These are phyloP conservation scores for Musa beccarii DNA, from an alignment of 176 grass and related monocot genomes.

Conservation along the genomic window DNA sequence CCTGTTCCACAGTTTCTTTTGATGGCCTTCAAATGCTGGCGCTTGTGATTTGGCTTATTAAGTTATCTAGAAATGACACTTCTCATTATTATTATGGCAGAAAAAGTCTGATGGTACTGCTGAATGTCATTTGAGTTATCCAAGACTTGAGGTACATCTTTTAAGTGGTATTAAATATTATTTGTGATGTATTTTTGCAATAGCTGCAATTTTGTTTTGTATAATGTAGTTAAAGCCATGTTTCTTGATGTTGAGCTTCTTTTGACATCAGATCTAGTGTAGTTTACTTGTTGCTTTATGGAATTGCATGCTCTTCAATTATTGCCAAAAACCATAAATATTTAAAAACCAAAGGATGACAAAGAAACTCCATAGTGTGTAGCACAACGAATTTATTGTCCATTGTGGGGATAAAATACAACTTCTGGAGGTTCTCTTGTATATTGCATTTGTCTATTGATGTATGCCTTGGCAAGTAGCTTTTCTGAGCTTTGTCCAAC, in stretches of 20 bases:
- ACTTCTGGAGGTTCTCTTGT: no score
- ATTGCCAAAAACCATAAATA: not conserved
- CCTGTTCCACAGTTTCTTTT: no score
- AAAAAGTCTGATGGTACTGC: conserved; percentile 50
- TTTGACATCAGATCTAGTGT: not conserved
- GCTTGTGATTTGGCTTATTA: not conserved
- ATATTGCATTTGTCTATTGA: no score
- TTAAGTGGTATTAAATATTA: conserved; percentile 7
- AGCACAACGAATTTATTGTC: no score
- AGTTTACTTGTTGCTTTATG: not conserved
- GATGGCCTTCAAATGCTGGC: no score
- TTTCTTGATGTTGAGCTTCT: not conserved
- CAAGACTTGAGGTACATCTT: conserved; percentile 58
- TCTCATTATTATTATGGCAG: conserved; percentile 20
- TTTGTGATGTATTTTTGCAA: not conserved
- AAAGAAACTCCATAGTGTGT: no score
- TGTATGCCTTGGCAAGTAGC: no score
- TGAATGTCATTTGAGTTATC: conserved; percentile 49
- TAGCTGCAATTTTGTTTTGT: conserved; percentile 4
- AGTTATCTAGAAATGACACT: no score
- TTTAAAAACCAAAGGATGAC: no score
- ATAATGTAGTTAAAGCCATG: not conserved
- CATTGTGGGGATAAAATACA: no score
- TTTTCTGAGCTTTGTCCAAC: no score
- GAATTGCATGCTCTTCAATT: not conserved